Conservation (phyloP, 768 basidiomycete species). For the Serendipita sp. region DNA sequence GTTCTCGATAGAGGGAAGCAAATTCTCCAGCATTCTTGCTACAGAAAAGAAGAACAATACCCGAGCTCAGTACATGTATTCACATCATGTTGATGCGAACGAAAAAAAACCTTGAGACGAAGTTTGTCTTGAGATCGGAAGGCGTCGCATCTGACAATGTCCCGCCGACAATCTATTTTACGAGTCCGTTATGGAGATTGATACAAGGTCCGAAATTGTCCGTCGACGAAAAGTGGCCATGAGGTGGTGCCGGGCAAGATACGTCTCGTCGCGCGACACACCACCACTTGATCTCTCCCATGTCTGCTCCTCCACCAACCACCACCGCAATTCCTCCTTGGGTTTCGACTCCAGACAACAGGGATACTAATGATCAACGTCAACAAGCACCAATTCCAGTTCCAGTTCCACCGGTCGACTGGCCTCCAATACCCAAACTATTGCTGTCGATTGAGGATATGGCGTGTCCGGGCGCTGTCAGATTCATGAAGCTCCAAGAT, state of each 20-base stretch:
- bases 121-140: conserved; percentile 64
- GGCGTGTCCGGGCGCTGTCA: conserved; percentile 36
- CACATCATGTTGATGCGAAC: neutral
- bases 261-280: too few relatives aligned
- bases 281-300: neutral
- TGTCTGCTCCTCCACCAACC: neutral
- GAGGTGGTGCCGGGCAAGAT: too few relatives aligned
- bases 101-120: conserved; percentile 67
- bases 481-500: conserved; percentile 41
- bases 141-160: conserved; percentile 62
- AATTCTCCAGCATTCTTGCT: conserved; percentile 71
- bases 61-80: neutral
- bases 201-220: conserved; percentile 77
- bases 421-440: conserved; percentile 41
- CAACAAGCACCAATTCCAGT: conserved; percentile 14
- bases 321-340: neutral
- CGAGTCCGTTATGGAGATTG: conserved; percentile 87
- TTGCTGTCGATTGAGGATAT: conserved; percentile 43
- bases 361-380: neutral
- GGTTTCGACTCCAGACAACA: neutral
- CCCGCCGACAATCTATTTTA: conserved; percentile 97
- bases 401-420: conserved; percentile 19
- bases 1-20: conserved; percentile 55
- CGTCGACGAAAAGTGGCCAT: neutral
- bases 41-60: neutral